Evolutionary conservation across 768 basidiomycete genomes (phyloP), one percentile per base, ranked within the genome.

Genomic region (Nevesoporus exiguus): DNA sequence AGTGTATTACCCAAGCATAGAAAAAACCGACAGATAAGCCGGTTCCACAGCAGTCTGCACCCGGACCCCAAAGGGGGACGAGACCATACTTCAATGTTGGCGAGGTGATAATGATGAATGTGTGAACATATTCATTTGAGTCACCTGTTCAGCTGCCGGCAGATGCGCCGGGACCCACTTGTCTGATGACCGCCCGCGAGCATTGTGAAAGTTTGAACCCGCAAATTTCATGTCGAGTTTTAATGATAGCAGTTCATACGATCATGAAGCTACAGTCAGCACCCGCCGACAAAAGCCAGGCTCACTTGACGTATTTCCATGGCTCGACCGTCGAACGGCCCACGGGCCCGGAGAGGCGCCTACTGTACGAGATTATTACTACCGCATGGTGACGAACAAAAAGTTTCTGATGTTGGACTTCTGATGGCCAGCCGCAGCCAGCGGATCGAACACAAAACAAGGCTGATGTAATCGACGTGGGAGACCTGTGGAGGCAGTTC

Each of bases 391-490:
- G 27, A 33, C 31, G 3, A 7, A 33, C 31, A 33, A 30, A 10
- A 31, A 11, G 3, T 36, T 36, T 36, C 34, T 36, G 34, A 36
- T 36, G 14, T 36, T 15, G 4, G 14, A 15, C 34, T 3, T 5
- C 10, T 36, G 33, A 11, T 6, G 30, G 34, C 14, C 34, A 36
- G 5, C 9, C 34, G 14, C 7, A 31, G 34, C 13, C 36, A 7
- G 17, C 36, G 17, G 34, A 43, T 22, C 29, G 21, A 9, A 27
- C 5, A n/a, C 13, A 22, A 9, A 1, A 25, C 4, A 14, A 30
- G 19, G 61, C 63, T 64, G 61, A 64, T 9, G 52, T 65, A 65
- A 65, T 61, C 46, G 2, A 19, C 54, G 55, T 61, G 57, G 51
- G 61, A 66, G 34, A 33, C n/a, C 9, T 22, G 13, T n/a, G 22